Conservation (phyloP, 208 protist species). For the Endotrypanum monterogeii region DNA sequence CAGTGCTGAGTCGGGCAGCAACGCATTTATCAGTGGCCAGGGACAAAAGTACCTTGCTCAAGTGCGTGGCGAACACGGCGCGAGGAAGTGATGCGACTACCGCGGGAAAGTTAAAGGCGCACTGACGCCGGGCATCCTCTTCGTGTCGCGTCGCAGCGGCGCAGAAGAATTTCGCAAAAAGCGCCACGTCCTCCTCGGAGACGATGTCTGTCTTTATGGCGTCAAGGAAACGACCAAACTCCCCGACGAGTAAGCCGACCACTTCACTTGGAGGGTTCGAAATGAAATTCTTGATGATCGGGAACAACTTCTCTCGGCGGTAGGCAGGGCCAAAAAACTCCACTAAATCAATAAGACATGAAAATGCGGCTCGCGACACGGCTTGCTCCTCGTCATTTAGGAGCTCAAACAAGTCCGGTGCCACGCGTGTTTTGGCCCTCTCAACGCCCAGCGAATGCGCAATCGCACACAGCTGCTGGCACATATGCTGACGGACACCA, state of each 20-base stretch:
- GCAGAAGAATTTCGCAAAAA: constrained; percentile 87
- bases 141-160: constrained; percentile 54
- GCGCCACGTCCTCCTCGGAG: constrained; percentile 69
- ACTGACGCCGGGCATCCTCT: constrained; percentile 70
- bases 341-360: constrained; percentile 88
- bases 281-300: constrained; percentile 89
- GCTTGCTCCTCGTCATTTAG: constrained; percentile 90
- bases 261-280: constrained; percentile 84
- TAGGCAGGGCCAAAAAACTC: constrained; percentile 89
- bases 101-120: constrained; percentile 91
- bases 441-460: constrained; percentile 79
- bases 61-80: constrained; percentile 63
- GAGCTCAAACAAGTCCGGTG: constrained; percentile 86
- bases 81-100: constrained; percentile 85
- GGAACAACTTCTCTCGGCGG: constrained; percentile 81
- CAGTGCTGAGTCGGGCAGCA: constrained; percentile 63
- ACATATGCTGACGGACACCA: constrained; percentile 83
- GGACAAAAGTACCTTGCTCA: constrained; percentile 58
- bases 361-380: constrained; percentile 86
- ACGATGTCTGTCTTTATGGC: constrained; percentile 86
- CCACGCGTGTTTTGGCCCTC: constrained; percentile 70
- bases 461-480: constrained; percentile 81
- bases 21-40: constrained; percentile 65
- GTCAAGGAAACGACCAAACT: constrained; percentile 88
- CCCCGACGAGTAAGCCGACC: constrained; percentile 74